Base-by-base conservation (phyloP, 805 yeast genomes). In the Yamadazyma kitorensis region DNA sequence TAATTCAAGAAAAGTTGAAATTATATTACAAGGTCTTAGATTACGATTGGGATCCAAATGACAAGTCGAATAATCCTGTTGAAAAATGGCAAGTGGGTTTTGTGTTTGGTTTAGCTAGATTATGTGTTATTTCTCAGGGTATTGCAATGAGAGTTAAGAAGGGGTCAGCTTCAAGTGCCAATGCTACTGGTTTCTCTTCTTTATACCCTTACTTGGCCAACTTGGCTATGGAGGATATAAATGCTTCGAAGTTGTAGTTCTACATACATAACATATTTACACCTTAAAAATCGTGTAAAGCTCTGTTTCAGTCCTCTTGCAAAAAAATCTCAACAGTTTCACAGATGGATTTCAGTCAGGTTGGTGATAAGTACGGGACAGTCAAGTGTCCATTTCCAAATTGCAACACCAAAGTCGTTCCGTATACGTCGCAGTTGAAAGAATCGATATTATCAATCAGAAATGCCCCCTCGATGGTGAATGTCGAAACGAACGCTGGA, bases 71-170 rank as follows among this genome's bases (percentile, higher is more conserved):
- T 50, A 69, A 72, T 41, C 70, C 78, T 2, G 34, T 49, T 5
- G 62, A 59, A 24, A 54, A 51, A 36, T 78, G 82, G 81, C 48
- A 52, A 4, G 67, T 70, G 29, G 83, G 82, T 1, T 64, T 59
- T 10, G 78, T 75, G 2, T 78, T 76, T 54, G 80, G 80, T 0
- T 55, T 76, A 24, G 62, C 74, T 24, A 56, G 84, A 15, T 60
- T 77, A 13, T 64, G 73, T 38, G 82, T 78, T 12, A 78, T 78
- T 36, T 61, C 72, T 12, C 85, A 78, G 43, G 85, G 85, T 3
- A 76, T 78, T 31, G 78, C 77, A 4, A 76, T 78, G 59, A 59
- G 83, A 33, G 59, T 64, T 1, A 58, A 63, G 8, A 55, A 63
- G 32, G 82, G 82, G 8, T 70, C 67, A 23, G 81, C 82, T 1